Base-by-base conservation (phyloP, 495 filamentous ascomycete species). In the Oidiodendron maius region DNA sequence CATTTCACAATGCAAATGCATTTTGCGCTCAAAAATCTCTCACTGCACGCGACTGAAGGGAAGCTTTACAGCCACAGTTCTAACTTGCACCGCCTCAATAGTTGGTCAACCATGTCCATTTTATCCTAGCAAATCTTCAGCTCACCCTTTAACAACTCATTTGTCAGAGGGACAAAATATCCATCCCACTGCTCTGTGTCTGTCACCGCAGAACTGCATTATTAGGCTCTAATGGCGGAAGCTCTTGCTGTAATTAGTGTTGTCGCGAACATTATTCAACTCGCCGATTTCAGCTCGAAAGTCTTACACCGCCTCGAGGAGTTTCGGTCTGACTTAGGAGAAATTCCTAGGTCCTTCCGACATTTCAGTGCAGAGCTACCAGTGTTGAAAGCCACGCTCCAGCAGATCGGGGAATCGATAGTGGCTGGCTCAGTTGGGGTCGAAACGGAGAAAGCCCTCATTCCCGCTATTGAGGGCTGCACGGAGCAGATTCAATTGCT, bases 251-350 rank as follows among this genome's bases (percentile, higher is more conserved):
- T 55, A 11, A 48, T 64, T 43, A 40, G 59, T 46, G 25, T 65
- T n/a, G 44, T 60, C 3, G 50, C 61, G 17, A 60, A 49, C 40
- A 58, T 64, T 23, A 44, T 54, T 39, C 55, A 62, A 23, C 61
- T 67, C 10, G 55, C 59, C 38, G 61, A 61, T 34, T 67, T 62
- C 43, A 56, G 58, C 44, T 46, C 47, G 3, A 65, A 51, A 28
- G 41, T 44, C 41, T 44, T 44, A 23, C 41, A 43, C 43, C 55
- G 64, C 23, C 53, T 67, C 25, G 44, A 64, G 23, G 61, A 67
- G 41, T 64, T 44, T 17, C 41, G 24, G 41, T n/a, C 41, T 26
- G 17, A n/a, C 36, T 45, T 55, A n/a, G 49, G 51, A 25, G 58
- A 63, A 1, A 45, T 65, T 26, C 63, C 63, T 13, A 51, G 53